Conservation (phyloP, 2,329 filamentous ascomycete species). For the Fusarium duplospermum region DNA sequence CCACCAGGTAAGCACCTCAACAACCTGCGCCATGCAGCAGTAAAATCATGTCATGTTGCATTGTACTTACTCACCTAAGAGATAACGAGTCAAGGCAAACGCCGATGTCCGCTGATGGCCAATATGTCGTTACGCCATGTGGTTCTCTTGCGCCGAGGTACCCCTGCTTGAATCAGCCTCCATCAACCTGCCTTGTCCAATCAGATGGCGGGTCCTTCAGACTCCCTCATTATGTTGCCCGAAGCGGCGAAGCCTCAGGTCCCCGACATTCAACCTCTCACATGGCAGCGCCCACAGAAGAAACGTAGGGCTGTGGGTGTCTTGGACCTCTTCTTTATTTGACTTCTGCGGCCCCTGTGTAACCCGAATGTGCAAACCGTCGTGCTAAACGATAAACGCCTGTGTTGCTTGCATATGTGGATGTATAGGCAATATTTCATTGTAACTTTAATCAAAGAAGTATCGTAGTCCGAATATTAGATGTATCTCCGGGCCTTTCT, state of each 20-base stretch:
- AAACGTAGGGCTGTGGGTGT: neutral
- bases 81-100: neutral
- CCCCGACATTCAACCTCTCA: neutral
- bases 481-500: too few species aligned
- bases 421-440: too few species aligned
- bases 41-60: too few species aligned
- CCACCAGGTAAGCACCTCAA: neutral
- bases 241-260: neutral
- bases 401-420: too few species aligned
- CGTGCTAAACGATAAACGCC: too few species aligned
- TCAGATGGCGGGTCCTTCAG: neutral
- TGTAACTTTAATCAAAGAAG: too few species aligned
- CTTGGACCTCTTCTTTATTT: neutral
- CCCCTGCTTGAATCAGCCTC: neutral
- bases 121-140: neutral
- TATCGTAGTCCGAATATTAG: too few species aligned
- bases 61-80: too few species aligned
- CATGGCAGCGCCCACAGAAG: too few species aligned
- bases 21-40: neutral
- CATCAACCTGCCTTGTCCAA: neutral
- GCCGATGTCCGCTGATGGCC: too few species aligned
- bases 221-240: neutral
- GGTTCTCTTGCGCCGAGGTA: neutral
- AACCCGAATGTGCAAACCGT: too few species aligned
- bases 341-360: too few species aligned